Conservation (phyloP, 192 early-diverging fungal species). For the Rhizoclosmatium globosum region DNA sequence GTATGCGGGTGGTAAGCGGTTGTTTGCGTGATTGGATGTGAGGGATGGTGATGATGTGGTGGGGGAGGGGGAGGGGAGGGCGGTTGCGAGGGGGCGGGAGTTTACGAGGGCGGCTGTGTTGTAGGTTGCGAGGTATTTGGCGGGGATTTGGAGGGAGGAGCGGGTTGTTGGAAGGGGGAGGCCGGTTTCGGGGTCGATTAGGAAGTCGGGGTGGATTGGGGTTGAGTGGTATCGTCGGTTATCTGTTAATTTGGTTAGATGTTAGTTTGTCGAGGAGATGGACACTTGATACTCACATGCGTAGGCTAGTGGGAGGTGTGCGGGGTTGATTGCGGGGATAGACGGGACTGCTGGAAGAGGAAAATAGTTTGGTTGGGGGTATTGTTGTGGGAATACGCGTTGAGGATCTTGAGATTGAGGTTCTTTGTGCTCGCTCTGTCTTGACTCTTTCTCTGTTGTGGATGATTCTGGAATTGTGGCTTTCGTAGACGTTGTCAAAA, state of each 20-base stretch:
- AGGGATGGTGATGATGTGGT: not conserved
- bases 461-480: not conserved
- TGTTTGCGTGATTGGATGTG: not conserved
- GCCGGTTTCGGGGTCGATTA: slow-evolving; percentile 4
- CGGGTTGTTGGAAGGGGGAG: not conserved
- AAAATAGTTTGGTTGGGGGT: not conserved
- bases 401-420: too few species aligned
- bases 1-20: not conserved
- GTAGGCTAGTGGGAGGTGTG: slow-evolving; percentile 15
- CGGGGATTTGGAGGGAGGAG: not conserved
- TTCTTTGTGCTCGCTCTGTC: not conserved
- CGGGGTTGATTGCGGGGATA: slow-evolving; percentile 13
- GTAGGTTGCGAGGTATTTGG: slow-evolving; percentile 23
- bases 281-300: too few species aligned
- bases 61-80: not conserved
- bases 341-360: not conserved
- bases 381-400: too few species aligned
- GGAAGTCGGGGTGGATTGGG: slow-evolving; percentile 35
- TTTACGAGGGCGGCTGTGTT: slow-evolving; percentile 31
- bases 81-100: slow-evolving; percentile 11
- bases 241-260: too few species aligned
- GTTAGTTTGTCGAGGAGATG: too few species aligned
- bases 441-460: not conserved
- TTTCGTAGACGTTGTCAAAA: not conserved
- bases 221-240: slow-evolving; percentile 29